These are phyloP conservation scores for Cyclocybe cylindracea DNA, from an alignment of 768 basidiomycete genomes.

Conservation along the genomic window DNA sequence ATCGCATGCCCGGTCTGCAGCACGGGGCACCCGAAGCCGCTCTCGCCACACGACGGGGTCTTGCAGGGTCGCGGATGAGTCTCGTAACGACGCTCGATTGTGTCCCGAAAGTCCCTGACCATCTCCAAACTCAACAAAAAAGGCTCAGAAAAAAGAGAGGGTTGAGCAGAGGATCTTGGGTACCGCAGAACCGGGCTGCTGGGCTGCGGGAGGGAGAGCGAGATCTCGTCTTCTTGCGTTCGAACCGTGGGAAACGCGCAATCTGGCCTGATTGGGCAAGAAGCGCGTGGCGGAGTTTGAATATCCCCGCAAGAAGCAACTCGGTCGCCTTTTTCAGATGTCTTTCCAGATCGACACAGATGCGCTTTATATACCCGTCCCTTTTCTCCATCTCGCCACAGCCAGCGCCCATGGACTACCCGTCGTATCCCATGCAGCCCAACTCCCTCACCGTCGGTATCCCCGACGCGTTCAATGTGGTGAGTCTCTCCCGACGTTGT, in stretches of 20 bases:
- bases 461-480: background rate
- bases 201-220: constrained; percentile 12
- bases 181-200: background rate
- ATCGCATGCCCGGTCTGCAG: no score
- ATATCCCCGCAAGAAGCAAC: constrained; percentile 9
- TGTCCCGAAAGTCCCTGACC: no score
- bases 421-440: background rate
- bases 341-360: constrained; percentile 14
- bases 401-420: constrained; percentile 4
- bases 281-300: constrained; percentile 3
- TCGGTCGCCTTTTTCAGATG: constrained; percentile 20
- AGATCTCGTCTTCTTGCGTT: constrained; percentile 26
- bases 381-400: background rate
- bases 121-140: no score
- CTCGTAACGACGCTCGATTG: no score
- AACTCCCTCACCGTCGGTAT: constrained; percentile 1
- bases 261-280: background rate
- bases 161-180: constrained; percentile 1
- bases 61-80: no score
- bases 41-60: no score
- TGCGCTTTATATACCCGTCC: background rate
- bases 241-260: constrained; percentile 33
- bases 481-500: no score
- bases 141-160: background rate
- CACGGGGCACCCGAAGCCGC: no score